These are phyloP conservation scores for Rosa hybrid DNA, from an alignment of 331 rosid genomes.

Conservation along the genomic window DNA sequence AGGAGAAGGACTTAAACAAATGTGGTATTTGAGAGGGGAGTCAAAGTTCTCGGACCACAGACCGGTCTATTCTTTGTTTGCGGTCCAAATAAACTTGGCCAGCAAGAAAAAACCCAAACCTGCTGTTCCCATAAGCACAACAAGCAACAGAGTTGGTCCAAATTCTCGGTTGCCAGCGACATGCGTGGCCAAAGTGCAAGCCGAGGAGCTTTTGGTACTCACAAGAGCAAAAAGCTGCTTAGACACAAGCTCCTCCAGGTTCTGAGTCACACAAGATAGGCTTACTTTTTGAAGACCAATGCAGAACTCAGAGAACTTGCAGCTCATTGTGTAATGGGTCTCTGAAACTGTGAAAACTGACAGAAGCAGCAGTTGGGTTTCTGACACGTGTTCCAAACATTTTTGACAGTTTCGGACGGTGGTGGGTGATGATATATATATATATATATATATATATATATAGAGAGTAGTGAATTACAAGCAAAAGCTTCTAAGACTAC, in stretches of 20 bases:
- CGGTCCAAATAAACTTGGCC: constrained; percentile 46
- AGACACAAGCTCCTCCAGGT: constrained; percentile 25
- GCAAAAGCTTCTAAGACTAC: background rate
- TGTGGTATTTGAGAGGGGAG: constrained; percentile 78
- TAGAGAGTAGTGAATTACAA: background rate
- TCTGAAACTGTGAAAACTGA: background rate
- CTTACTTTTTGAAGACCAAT: background rate
- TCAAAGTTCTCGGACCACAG: constrained; percentile 96
- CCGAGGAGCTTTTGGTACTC: constrained; percentile 73
- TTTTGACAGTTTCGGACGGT: constrained; percentile 14
- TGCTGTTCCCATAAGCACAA: background rate
- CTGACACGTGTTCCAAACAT: constrained; percentile 16
- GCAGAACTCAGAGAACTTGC: background rate
- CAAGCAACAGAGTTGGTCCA: constrained; percentile 10
- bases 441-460: background rate
- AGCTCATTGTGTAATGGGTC: background rate
- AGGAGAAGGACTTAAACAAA: constrained; percentile 77
- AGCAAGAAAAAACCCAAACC: constrained; percentile 20
- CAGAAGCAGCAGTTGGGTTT: background rate
- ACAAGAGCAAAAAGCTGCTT: constrained; percentile 50
- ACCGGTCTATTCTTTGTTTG: constrained; percentile 76
- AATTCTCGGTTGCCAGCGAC: constrained; percentile 38
- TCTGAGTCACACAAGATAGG: constrained; percentile 15
- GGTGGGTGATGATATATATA: background rate
- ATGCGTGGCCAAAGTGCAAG: constrained; percentile 64